Evolutionary conservation across 225 moss, liverwort and hornwort species (phyloP).

Genomic region (Anthoceros angustus): DNA sequence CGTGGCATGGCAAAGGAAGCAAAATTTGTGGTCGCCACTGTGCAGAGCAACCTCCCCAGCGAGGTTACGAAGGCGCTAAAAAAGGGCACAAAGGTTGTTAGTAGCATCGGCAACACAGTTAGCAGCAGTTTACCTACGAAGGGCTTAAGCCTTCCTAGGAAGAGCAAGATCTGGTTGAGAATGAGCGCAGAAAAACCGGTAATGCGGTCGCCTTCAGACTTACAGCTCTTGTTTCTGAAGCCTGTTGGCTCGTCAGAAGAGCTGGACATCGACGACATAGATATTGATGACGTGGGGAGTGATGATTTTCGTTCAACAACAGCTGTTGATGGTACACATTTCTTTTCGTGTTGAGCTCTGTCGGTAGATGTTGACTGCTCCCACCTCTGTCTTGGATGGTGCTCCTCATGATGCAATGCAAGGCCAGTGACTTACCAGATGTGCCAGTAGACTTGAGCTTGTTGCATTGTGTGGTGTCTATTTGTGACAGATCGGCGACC

Average conservation of each 20-base stretch:
- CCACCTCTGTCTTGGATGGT: background rate
- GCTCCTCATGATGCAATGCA: no score
- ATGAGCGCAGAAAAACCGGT: background rate
- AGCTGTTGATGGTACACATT: background rate
- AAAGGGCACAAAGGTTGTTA: background rate
- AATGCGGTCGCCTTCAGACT: background rate
- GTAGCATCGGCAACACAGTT: background rate
- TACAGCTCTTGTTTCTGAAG: background rate
- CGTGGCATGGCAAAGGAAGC: slow-evolving; percentile 6
- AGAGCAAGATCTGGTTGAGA: background rate
- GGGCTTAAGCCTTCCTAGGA: background rate
- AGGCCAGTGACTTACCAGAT: no score
- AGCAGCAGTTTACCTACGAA: background rate
- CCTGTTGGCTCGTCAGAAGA: background rate
- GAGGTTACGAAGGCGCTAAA: slow-evolving; percentile 1
- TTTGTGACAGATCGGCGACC: background rate
- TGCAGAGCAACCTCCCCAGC: slow-evolving; percentile 2
- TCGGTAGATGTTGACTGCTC: background rate
- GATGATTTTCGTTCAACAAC: background rate
- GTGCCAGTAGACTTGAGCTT: no score
- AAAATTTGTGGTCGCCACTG: slow-evolving; percentile 4
- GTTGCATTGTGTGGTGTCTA: background rate
- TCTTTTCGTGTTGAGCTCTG: background rate
- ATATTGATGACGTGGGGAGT: background rate
- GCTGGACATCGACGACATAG: background rate